Evolutionary conservation across 176 grass and related monocot genomes (phyloP).

Genomic region (Aegilops speltoides): DNA sequence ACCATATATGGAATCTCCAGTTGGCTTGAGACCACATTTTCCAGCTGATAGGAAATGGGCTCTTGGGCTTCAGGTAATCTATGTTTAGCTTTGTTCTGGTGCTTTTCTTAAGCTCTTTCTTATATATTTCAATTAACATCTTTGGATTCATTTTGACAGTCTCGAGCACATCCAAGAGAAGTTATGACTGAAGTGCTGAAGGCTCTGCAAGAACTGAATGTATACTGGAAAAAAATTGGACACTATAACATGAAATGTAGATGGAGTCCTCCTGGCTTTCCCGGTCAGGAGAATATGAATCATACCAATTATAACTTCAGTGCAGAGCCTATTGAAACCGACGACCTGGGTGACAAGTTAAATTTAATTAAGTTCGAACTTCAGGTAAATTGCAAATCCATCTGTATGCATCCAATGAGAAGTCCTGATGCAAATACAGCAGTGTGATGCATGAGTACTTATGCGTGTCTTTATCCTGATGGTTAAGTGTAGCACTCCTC

Average conservation of each 20-base stretch:
- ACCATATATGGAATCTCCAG: constrained; percentile 65
- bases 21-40: constrained; percentile 57
- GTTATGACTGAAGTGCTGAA: constrained; percentile 85
- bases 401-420: neutral
- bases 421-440: constrained; percentile 2
- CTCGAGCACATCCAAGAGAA: constrained; percentile 74
- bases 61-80: constrained; percentile 81
- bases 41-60: constrained; percentile 83
- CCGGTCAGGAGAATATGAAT: constrained; percentile 48
- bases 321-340: constrained; percentile 56
- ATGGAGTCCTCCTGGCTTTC: constrained; percentile 60
- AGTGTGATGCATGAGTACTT: neutral
- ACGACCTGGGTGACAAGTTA: constrained; percentile 30
- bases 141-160: constrained; percentile 44
- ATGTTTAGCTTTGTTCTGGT: neutral
- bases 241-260: constrained; percentile 94
- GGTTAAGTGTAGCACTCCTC: neutral
- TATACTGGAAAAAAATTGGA: constrained; percentile 90
- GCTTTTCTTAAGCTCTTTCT: neutral
- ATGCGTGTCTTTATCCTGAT: neutral
- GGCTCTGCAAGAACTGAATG: constrained; percentile 72
- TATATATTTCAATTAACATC: constrained; percentile 2
- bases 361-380: constrained; percentile 83
- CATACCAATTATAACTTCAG: constrained; percentile 51
- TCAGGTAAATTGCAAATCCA: constrained; percentile 55